These are phyloP conservation scores for Stagonosporopsis cucurbitacearum DNA, from an alignment of 2,329 filamentous ascomycete species.

Conservation along the genomic window DNA sequence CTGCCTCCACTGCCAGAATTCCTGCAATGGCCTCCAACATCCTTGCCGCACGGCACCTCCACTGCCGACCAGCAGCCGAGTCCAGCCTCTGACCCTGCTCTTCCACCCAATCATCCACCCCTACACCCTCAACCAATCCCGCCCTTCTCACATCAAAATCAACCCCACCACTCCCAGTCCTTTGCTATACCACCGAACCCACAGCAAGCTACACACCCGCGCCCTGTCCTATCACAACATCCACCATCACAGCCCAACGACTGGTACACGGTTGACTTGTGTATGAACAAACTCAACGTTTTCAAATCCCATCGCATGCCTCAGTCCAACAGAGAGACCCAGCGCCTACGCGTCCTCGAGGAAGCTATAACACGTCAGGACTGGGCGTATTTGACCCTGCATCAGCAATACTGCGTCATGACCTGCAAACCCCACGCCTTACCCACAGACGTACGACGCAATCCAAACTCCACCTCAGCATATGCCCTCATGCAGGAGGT, in stretches of 20 bases:
- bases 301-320: constrained; percentile 12
- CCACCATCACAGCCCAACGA: neutral
- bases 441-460: constrained; percentile 50
- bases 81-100: no score
- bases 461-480: constrained; percentile 36
- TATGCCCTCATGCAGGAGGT: constrained; percentile 52
- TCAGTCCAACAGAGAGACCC: constrained; percentile 10
- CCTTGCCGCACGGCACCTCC: neutral
- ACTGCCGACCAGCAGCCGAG: no score
- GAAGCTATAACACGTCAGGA: constrained; percentile 40
- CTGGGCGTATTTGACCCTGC: constrained; percentile 39
- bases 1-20: neutral
- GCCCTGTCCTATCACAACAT: neutral
- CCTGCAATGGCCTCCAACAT: neutral
- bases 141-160: neutral
- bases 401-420: constrained; percentile 35
- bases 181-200: neutral
- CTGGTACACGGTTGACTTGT: constrained; percentile 27
- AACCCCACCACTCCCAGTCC: neutral
- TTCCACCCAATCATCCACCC: neutral
- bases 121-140: neutral
- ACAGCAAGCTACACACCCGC: neutral
- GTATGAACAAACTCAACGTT: constrained; percentile 4
- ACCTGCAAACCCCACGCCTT: constrained; percentile 43
- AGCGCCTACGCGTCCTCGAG: constrained; percentile 40